Percentiles rank a stretch among this genome's conserved stretches.
These are phyloP conservation scores for Allantophomopsis cytisporea DNA, from an alignment of 2,329 filamentous ascomycete species.

Conservation along the genomic window DNA sequence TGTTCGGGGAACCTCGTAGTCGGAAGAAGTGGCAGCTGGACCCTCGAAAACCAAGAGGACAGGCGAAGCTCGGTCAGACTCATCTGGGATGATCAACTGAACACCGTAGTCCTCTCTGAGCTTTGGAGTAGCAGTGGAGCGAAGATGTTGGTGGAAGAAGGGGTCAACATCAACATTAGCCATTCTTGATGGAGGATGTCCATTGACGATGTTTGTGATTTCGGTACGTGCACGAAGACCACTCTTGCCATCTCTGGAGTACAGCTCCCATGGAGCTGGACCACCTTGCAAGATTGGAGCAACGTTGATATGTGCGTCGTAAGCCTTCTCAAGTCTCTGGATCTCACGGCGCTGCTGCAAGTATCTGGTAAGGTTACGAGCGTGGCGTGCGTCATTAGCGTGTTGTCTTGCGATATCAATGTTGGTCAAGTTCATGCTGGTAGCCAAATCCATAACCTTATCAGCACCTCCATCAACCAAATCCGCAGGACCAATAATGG, in stretches of 20 bases:
- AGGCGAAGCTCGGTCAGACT: conserved; percentile 42
- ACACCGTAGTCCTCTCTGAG: conserved; percentile 60
- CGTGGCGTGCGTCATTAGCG: conserved; percentile 62
- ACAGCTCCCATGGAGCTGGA: conserved; percentile 74
- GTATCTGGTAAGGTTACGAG: conserved; percentile 78
- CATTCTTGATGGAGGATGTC: conserved; percentile 62
- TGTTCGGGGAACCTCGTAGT: conserved; percentile 40
- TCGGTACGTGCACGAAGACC: conserved; percentile 62
- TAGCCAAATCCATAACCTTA: conserved; percentile 77
- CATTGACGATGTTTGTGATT: conserved; percentile 59
- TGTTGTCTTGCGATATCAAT: conserved; percentile 76
- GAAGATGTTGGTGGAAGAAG: conserved; percentile 66
- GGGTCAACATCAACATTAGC: conserved; percentile 55
- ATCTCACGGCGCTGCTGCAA: conserved; percentile 72
- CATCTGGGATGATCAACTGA: conserved; percentile 56
- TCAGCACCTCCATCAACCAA: conserved; percentile 65
- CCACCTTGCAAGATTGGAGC: conserved; percentile 58
- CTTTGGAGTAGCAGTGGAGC: conserved; percentile 45
- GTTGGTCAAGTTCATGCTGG: conserved; percentile 71
- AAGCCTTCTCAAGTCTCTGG: conserved; percentile 64
- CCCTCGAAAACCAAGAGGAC: conserved; percentile 67
- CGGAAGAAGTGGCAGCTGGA: conserved; percentile 27
- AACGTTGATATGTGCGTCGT: conserved; percentile 71
- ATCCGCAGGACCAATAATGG: conserved; percentile 67
- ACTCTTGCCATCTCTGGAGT: conserved; percentile 76